Evolutionary conservation across 768 basidiomycete genomes (phyloP), one percentile per base, ranked within the genome.

Genomic region (Auricularia cornea): DNA sequence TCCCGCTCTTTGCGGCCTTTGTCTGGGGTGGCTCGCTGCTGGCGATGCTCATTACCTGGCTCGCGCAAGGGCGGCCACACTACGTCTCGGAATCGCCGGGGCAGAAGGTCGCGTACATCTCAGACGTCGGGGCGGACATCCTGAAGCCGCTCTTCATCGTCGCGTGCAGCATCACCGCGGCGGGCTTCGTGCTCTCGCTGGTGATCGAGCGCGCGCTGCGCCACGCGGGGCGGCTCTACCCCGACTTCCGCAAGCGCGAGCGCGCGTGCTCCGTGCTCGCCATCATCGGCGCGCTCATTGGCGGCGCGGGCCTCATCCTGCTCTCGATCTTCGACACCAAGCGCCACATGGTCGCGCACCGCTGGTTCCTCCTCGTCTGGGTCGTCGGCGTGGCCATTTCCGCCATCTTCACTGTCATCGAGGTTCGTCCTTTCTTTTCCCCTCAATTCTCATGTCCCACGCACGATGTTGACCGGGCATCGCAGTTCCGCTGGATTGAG

Each of bases 111-210:
- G 83, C 84, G 20, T 90, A 87, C 72, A 90, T 92, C 59, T 89
- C 88, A 51, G 89, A 92, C 68, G 74, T 91, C 40, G 89, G 86
- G 20, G 89, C 90, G 23, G 81, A 80, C 66, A 77, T 80, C 60
- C 75, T 92, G 52, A 91, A 92, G 70, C 90, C 90, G 2, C 78
- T 92, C 40, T 92, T 92, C 69, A 76, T 92, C 59, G 76, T 80
- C 20, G 85, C 85, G 6, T 87, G 85, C 67, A 74, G 77, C 38
- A 80, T 90, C 63, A 89, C 90, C 2, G 84, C 81, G 4, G 72
- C 81, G 2, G 76, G 79, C 0, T 89, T 91, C 72, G 74, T 88
- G 67, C 73, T 85, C 56, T 82, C 83, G 10, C 79, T 91, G 30
- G 66, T 78, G 3, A 69, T 85, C 35, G 88, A 91, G 72, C 79